Evolutionary conservation across 202 grass and related monocot species (phyloP).

Genomic region (Saccharum hybrid): DNA sequence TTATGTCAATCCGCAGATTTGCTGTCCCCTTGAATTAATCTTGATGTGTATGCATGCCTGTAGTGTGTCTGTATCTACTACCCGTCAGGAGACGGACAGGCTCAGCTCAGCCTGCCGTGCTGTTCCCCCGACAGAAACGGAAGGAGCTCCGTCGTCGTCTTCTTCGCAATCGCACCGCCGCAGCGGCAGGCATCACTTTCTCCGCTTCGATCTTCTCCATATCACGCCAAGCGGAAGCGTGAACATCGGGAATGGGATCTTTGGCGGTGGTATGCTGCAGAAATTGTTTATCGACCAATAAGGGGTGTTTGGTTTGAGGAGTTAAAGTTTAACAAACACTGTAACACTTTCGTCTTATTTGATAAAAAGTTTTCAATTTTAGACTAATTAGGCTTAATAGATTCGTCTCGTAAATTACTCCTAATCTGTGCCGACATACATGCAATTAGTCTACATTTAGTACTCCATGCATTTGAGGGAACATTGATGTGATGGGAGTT

Average conservation of each 20-base stretch:
- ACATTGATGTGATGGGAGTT: too few species aligned
- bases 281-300: not conserved
- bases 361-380: too few species aligned
- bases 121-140: not conserved
- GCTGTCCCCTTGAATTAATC: not conserved
- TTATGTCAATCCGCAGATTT: constrained; percentile 10
- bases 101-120: not conserved
- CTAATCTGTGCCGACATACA: too few species aligned
- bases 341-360: too few species aligned
- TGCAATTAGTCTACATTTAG: too few species aligned
- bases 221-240: constrained; percentile 63
- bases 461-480: too few species aligned
- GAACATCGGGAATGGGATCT: constrained; percentile 79
- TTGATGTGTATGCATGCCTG: too few species aligned
- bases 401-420: too few species aligned
- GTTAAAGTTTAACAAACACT: too few species aligned
- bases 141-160: not conserved
- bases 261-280: constrained; percentile 62
- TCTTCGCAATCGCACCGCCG: not conserved
- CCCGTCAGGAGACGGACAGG: not conserved
- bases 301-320: too few species aligned
- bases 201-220: constrained; percentile 56
- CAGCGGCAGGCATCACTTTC: constrained; percentile 35
- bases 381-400: too few species aligned
- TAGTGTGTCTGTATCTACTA: not conserved